phyloP scores from a whole-genome alignment of 179 eudicot genomes.

The Nepenthes alata region DNA sequence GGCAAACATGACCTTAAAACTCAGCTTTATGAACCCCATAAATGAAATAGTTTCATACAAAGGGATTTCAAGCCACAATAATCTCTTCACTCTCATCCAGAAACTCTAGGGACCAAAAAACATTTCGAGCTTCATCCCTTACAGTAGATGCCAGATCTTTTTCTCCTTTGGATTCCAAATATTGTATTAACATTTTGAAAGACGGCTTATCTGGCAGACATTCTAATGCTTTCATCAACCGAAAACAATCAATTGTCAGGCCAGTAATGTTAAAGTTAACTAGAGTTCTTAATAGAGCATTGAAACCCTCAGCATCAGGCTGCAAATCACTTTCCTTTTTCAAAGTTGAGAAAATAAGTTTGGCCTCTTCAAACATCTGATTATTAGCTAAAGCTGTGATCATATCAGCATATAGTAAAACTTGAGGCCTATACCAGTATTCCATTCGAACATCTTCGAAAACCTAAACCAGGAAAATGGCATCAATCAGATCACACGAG shows the following conservation, averaged over 20 bases:
- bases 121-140: conserved; percentile 32
- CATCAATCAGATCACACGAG: neutral
- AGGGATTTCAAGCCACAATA: neutral
- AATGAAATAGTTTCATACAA: too few species aligned
- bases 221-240: conserved; percentile 34
- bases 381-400: conserved; percentile 37
- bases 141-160: conserved; percentile 16
- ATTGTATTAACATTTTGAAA: conserved; percentile 24
- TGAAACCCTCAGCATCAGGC: conserved; percentile 34
- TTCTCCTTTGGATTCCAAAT: conserved; percentile 35
- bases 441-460: conserved; percentile 41
- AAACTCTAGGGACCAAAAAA: conserved; percentile 32
- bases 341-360: conserved; percentile 20
- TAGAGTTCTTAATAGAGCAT: conserved; percentile 29
- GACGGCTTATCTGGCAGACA: conserved; percentile 44
- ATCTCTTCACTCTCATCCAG: conserved; percentile 26
- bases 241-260: conserved; percentile 33
- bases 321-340: conserved; percentile 24
- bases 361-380: conserved; percentile 25
- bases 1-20: too few species aligned
- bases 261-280: conserved; percentile 20
- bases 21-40: too few species aligned
- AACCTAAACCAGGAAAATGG: conserved; percentile 17
- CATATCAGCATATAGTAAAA: conserved; percentile 32
- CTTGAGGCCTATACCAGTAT: conserved; percentile 41